Evolutionary conservation across 352 stramenopile genomes (phyloP), one percentile per base, ranked within the genome.

Genomic region (Pelagophyceae sp.): DNA sequence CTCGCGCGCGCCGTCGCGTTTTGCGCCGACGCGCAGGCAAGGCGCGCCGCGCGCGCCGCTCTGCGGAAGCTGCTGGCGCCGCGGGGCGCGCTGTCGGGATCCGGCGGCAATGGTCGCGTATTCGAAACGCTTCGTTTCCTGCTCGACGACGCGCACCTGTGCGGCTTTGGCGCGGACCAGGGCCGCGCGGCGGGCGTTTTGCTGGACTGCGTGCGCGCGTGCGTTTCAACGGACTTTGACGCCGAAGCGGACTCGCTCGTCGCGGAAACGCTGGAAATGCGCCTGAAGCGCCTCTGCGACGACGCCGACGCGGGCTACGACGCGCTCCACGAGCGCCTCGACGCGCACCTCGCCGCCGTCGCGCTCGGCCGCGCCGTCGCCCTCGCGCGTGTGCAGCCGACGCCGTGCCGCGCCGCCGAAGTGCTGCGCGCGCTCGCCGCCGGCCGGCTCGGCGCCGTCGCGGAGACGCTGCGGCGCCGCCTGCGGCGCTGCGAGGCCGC

Each of bases 231-330:
- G 45, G 11, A 54, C 45, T 23, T 23, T 54, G 11, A 11, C 11
- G 23, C 45, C 45, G 33, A 15, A 1, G 29, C 6, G 11, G 61
- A 27, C 5, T 25, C 25, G 29, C n/a, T 19, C 61, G 61, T 1
- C 61, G 3, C 33, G 3, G 61, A 40, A 3, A 31, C 61, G n/a
- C 5, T 25, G n/a, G 61, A 27, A 31, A 27, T 38, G 15, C 61
- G 61, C 29, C 33, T 71, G n/a, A 31, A 3, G 15, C 11, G 15
- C 15, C 29, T 71, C 3, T 15, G 25, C 31, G 3, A 25, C 29
- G 61, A 71, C 61, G 61, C 3, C 29, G n/a, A 25, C 61, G 3
- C 3, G n/a, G 61, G 61, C 61, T 71, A 71, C 61, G 61, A 71
- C 61, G 61, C 61, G n/a, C 61, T 71, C 61, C 29, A 40, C 3